phyloP scores from a whole-genome alignment of 768 basidiomycete species.

The Floccularia luteovirens region DNA sequence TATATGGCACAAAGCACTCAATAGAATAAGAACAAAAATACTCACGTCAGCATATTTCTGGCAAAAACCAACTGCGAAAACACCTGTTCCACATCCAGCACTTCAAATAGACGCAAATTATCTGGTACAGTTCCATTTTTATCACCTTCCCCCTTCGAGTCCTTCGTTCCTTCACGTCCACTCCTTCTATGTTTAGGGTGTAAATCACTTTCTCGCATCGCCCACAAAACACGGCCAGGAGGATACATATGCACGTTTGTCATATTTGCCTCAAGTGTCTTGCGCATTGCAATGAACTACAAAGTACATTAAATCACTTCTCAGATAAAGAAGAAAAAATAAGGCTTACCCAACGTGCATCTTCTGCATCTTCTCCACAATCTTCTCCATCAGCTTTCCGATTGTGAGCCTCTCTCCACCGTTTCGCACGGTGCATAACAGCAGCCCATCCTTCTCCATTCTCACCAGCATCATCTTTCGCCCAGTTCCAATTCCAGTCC shows the following conservation, averaged over 20 bases:
- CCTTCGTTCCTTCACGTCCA: conserved; percentile 4
- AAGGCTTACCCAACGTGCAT: conserved; percentile 44
- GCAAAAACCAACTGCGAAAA: conserved; percentile 80
- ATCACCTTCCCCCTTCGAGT: conserved; percentile 9
- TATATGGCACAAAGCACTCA: conserved; percentile 4
- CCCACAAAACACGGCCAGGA: conserved; percentile 76
- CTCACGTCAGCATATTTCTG: conserved; percentile 73
- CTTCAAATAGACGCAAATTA: conserved; percentile 69
- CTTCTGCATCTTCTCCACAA: conserved; percentile 46
- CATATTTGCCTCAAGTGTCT: conserved; percentile 85
- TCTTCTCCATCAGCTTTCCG: too few species aligned
- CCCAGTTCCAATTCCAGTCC: not conserved
- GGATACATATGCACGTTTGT: conserved; percentile 64
- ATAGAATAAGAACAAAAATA: conserved; percentile 7
- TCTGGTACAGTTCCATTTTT: conserved; percentile 15
- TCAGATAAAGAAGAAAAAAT: not conserved
- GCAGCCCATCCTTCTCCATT: conserved; percentile 48
- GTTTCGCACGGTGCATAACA: conserved; percentile 40
- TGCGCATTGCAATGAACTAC: conserved; percentile 74
- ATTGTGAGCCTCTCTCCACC: too few species aligned
- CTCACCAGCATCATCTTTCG: conserved; percentile 19
- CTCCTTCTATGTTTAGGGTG: conserved; percentile 46
- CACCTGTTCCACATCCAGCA: conserved; percentile 66
- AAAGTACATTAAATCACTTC: conserved; percentile 3
- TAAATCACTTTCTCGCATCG: conserved; percentile 64